Evolutionary conservation across 257 asterid species (phyloP), one percentile per base, ranked within the genome.

Genomic region (Solanum appendiculatum): DNA sequence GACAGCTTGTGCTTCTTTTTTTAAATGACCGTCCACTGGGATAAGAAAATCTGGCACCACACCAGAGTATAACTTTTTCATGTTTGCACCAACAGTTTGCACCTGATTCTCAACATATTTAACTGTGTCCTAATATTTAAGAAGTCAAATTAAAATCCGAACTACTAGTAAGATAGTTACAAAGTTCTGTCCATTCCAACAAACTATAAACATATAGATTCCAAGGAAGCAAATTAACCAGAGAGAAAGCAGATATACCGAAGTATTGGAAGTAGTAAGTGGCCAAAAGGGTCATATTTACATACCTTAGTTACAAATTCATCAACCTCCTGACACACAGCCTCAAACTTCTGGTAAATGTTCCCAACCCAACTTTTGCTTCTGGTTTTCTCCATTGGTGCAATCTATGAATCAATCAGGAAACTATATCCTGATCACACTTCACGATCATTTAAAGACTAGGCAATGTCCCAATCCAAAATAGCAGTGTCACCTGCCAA

Each of bases 321-420:
- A 87, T 95, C 98, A 82, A 95, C 93, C 88, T 94, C 96, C 54
- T 92, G 95, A 88, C 94, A 90, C 48, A 94, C 80, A 73, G 92
- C 75, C 93, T 94, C 98, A 11, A 95, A 92, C 87, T 90, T 93
- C 88, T 92, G 89, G 92, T 87, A 95, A 86, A 95, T 87, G 93
- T 83, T 93, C 82, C 97, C 96, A 69, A 92, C 93, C 97, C 94
- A 94, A 6, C 85, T 73, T 87, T 92, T 92, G 72, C 92, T 87
- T 87, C 84, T 91, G 75, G 20, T 23, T 85, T 48, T 81, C 44
- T 81, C 85, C 85, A 81, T 81, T 60, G 68, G 68, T 81, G 85
- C 44, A 46, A 48, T 46, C 20, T 46, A 46, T 27, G 66, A 81
- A 51, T 48, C 36, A 51, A 29, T 48, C 18, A 29, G 37, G 64